Base-by-base conservation (phyloP, 192 early-diverging fungal species). In the Polychytrium aggregatum region DNA sequence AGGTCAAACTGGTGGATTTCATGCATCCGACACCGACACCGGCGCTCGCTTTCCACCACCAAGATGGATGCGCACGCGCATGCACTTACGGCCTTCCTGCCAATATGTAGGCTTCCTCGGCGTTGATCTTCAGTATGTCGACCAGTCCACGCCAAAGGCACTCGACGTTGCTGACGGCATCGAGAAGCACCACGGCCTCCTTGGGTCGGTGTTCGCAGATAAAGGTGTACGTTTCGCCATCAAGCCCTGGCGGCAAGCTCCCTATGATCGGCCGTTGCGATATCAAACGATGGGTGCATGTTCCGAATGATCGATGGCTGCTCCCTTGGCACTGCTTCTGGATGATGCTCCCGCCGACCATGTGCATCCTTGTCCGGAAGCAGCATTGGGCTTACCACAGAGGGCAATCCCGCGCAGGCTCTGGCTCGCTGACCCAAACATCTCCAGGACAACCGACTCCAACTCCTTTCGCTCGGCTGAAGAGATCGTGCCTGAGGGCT, bases 61-160 rank as follows among this genome's bases (percentile, higher is more conserved):
- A n/a, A n/a, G n/a, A n/a, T n/a, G n/a, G n/a, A n/a, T n/a, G n/a
- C n/a, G n/a, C n/a, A n/a, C n/a, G n/a, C n/a, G n/a, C n/a, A n/a
- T n/a, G n/a, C n/a, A n/a, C n/a, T n/a, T n/a, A n/a, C n/a, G n/a
- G n/a, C n/a, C n/a, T n/a, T n/a, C n/a, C n/a, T n/a, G n/a, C n/a
- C n/a, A n/a, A n/a, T n/a, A n/a, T n/a, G n/a, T n/a, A n/a, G n/a
- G 52, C 41, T 41, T 59, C 57, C 26, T 52, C 49, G 0, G 41
- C 17, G 25, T 59, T 59, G 36, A 59, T 59, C 36, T 59, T 59
- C 11, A 59, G 36, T 38, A 59, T 59, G 13, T 37, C 33, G 7
- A 59, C 57, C 37, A 37, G 38, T 31, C 51, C 48, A 21, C 53
- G 25, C 30, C 31, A 16, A 0, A 59, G 24, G 43, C 43, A 48